Conservation (phyloP, 1,139 yeast genomes). For the Kazachstania sp. region DNA sequence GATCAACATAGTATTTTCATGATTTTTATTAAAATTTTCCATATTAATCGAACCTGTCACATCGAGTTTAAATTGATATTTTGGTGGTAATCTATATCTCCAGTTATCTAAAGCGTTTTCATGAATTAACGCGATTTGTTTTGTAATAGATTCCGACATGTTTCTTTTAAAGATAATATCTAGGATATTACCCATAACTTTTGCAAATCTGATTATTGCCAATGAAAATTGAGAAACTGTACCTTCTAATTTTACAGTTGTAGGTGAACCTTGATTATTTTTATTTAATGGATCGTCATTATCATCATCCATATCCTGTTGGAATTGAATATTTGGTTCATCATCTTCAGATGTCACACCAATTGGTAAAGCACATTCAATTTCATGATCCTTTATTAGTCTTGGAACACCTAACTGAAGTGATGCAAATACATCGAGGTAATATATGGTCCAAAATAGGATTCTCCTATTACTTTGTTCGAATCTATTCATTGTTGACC, state of each 20-base stretch:
- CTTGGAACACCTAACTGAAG: conserved; percentile 78
- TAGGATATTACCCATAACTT: conserved; percentile 64
- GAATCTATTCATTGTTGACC: conserved; percentile 47
- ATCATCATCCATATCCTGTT: not conserved
- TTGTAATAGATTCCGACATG: conserved; percentile 35
- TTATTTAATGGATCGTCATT: not conserved
- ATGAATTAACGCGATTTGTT: conserved; percentile 36
- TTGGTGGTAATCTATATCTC: conserved; percentile 61
- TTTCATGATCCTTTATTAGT: conserved; percentile 66
- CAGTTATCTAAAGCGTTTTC: conserved; percentile 73
- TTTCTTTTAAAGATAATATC: conserved; percentile 54
- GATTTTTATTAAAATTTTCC: conserved; percentile 10
- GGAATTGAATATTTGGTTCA: not conserved
- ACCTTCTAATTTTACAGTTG: conserved; percentile 42
- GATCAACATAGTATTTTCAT: conserved; percentile 49
- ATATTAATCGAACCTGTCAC: conserved; percentile 43
- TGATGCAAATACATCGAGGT: conserved; percentile 68
- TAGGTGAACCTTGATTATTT: not conserved
- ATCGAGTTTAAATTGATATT: conserved; percentile 57
- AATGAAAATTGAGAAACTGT: conserved; percentile 57
- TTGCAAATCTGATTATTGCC: conserved; percentile 59
- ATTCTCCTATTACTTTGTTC: conserved; percentile 80
- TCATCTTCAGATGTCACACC: not conserved
- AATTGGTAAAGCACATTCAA: conserved; percentile 79
- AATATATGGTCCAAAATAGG: conserved; percentile 76